These are phyloP conservation scores for Sporothrix sp. DNA, from an alignment of 2,329 filamentous ascomycete species.

Conservation along the genomic window DNA sequence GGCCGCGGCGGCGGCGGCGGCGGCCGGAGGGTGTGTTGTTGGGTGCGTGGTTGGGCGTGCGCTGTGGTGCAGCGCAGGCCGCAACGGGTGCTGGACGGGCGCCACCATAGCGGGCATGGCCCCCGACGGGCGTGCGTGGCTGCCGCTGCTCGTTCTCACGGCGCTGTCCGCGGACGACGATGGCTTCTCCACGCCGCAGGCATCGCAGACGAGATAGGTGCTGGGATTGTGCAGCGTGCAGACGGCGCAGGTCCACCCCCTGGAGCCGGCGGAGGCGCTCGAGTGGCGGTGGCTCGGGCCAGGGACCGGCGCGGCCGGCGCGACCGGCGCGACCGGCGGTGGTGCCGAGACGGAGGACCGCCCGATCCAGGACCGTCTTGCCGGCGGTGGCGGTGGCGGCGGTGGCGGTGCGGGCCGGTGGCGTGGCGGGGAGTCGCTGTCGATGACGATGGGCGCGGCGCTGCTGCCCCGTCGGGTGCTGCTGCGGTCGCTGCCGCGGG, in stretches of 20 bases:
- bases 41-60: background rate
- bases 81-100: too few relatives aligned
- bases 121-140: too few relatives aligned
- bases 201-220: conserved; percentile 45
- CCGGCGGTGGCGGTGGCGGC: background rate
- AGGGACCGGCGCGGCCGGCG: background rate
- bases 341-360: background rate
- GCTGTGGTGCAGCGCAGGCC: too few relatives aligned
- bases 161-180: too few relatives aligned
- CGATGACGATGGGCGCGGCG: conserved; percentile 1
- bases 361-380: background rate
- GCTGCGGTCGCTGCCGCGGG: background rate
- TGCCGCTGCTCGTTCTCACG: too few relatives aligned
- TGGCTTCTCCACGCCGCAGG: conserved; percentile 38
- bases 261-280: background rate
- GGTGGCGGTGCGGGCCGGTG: background rate
- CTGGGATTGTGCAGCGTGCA: conserved; percentile 49
- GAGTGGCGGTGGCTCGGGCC: background rate
- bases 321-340: background rate
- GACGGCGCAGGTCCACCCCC: conserved; percentile 41
- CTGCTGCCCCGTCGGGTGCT: background rate
- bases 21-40: background rate
- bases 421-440: background rate
- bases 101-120: too few relatives aligned
- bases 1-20: background rate